Evolutionary conservation across 352 stramenopile species (phyloP).

Genomic region (Pythium pyrilobum): DNA sequence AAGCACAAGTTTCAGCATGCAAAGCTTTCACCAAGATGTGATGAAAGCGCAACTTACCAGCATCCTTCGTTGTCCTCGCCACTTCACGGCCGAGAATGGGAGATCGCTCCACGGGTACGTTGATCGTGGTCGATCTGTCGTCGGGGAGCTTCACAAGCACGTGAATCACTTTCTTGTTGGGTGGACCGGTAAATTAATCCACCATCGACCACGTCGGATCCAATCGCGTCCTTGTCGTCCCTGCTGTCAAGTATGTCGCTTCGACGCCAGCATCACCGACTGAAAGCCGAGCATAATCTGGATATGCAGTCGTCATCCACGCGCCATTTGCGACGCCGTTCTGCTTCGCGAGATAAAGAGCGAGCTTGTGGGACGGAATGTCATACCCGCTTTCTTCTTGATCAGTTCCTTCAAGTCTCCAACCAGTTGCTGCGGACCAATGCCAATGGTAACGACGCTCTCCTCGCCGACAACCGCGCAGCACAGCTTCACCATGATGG

Average conservation of each 20-base stretch:
- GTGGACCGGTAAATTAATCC: not conserved
- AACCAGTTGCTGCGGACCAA: constrained; percentile 3
- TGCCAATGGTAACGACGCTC: not conserved
- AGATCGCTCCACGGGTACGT: not conserved
- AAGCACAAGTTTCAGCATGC: constrained; percentile 5
- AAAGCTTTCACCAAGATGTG: not conserved
- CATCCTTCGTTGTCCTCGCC: constrained; percentile 1
- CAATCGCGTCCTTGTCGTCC: constrained; percentile 3
- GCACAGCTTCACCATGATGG: not conserved
- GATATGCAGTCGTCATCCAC: constrained; percentile 6
- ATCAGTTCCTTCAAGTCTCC: constrained; percentile 5
- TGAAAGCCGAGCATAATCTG: constrained; percentile 4
- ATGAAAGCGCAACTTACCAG: constrained; percentile 8
- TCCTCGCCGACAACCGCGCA: not conserved
- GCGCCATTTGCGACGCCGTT: constrained; percentile 2
- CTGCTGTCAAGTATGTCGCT: constrained; percentile 4
- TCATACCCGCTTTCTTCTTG: constrained; percentile 1
- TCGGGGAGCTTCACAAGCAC: constrained; percentile 4
- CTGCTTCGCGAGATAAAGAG: constrained; percentile 8
- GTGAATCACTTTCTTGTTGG: constrained; percentile 7
- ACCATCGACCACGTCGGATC: constrained; percentile 9
- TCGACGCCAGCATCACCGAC: constrained; percentile 1
- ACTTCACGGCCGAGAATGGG: not conserved
- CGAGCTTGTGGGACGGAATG: constrained; percentile 1
- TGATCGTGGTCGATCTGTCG: constrained; percentile 7